A percentile compares a stretch with the other conserved stretches of the same genome.
phyloP scores from a whole-genome alignment of 768 basidiomycete species.

The Tricholoma sp. region DNA sequence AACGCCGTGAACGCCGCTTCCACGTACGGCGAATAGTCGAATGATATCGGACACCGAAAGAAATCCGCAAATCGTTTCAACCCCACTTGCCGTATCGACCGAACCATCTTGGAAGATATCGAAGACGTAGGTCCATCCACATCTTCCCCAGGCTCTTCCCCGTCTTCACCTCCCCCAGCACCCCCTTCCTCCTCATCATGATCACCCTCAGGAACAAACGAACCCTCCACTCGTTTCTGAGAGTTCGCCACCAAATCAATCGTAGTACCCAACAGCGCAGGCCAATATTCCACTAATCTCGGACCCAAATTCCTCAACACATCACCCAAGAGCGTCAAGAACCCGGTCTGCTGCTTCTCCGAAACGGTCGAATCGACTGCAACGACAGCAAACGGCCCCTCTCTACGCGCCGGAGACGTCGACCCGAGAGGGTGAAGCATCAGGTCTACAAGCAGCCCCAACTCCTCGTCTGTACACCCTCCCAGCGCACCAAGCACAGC shows the following conservation, averaged over 20 bases:
- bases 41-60: slow-evolving; percentile 67
- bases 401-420: slow-evolving; percentile 21
- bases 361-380: slow-evolving; percentile 28
- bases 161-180: slow-evolving; percentile 34
- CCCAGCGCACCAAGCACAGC: slow-evolving; percentile 72
- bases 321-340: slow-evolving; percentile 78
- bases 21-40: slow-evolving; percentile 75
- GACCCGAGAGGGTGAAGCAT: slow-evolving; percentile 74
- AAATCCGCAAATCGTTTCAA: slow-evolving; percentile 86
- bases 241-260: slow-evolving; percentile 62
- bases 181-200: slow-evolving; percentile 26
- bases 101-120: slow-evolving; percentile 37
- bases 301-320: slow-evolving; percentile 80
- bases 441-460: slow-evolving; percentile 73
- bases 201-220: slow-evolving; percentile 13
- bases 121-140: slow-evolving; percentile 18
- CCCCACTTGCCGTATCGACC: slow-evolving; percentile 75
- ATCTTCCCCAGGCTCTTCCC: slow-evolving; percentile 29
- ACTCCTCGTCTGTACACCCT: slow-evolving; percentile 67
- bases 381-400: slow-evolving; percentile 23
- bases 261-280: slow-evolving; percentile 62
- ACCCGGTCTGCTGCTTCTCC: slow-evolving; percentile 75
- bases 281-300: slow-evolving; percentile 66
- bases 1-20: slow-evolving; percentile 57
- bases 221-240: slow-evolving; percentile 47